Percentiles rank a stretch among this genome's conserved stretches.
These are phyloP conservation scores for Leptographium lundbergii DNA, from an alignment of 2,329 filamentous ascomycete genomes.

Conservation along the genomic window DNA sequence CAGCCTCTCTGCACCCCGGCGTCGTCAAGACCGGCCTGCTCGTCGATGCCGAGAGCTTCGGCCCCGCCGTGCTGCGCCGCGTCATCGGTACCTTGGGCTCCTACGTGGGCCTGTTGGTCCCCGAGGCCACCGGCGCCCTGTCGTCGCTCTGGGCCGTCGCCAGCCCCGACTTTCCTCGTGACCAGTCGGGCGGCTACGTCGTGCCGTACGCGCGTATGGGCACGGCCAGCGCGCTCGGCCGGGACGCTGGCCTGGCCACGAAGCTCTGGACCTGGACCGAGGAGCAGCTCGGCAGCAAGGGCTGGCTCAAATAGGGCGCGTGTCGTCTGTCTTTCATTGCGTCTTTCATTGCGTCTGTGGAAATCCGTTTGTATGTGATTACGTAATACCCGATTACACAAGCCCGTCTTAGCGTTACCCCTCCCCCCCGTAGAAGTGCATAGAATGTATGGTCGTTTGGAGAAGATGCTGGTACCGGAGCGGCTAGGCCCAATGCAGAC, in stretches of 20 bases:
- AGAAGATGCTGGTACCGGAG: not conserved
- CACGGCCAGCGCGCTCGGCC: conserved; percentile 3
- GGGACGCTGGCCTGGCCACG: not conserved
- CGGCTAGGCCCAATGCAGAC: conserved; percentile 1
- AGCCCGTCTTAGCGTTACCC: not conserved
- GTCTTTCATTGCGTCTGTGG: too few species aligned
- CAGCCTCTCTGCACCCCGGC: conserved; percentile 8
- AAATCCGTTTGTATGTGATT: not conserved
- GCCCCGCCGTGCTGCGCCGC: conserved; percentile 9
- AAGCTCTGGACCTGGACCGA: conserved; percentile 10
- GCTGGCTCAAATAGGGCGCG: not conserved
- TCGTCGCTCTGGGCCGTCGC: conserved; percentile 15
- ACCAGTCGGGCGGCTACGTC: conserved; percentile 12
- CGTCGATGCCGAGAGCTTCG: conserved; percentile 10
- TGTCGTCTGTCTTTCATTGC: too few species aligned
- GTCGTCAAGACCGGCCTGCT: conserved; percentile 9
- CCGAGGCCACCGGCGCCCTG: conserved; percentile 12
- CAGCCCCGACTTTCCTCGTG: conserved; percentile 10
- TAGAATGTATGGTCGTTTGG: conserved; percentile 7
- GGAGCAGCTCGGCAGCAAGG: conserved; percentile 1
- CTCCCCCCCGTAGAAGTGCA: conserved; percentile 11
- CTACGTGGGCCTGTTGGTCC: conserved; percentile 12
- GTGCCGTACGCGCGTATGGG: conserved; percentile 15
- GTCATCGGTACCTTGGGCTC: conserved; percentile 8
- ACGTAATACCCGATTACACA: not conserved